Base-by-base conservation (phyloP, 2,329 filamentous ascomycete species). In the Biscogniauxia marginata region DNA sequence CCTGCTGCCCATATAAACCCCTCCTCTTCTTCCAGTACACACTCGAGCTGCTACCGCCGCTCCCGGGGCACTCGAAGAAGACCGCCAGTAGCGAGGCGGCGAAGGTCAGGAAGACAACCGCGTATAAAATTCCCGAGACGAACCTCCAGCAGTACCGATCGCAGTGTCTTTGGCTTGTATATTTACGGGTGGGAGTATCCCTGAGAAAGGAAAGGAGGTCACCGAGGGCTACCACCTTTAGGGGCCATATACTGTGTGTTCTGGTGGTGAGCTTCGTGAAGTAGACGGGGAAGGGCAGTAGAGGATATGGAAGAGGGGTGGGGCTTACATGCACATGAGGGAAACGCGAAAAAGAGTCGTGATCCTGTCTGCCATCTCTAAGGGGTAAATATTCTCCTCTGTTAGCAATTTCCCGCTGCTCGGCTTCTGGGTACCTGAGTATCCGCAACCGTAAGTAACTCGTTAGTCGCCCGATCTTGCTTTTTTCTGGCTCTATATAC, bases 21-120 rank as follows among this genome's bases (percentile, higher is more conserved):
- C 16, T 8, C 13, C 23, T 39, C 13, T 9, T 4, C 7, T n/a
- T 1, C 3, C 3, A 6, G 7, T 7, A 18, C 16, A 5, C 49
- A 4, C 1, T 13, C 1, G 13, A 7, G 7, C 24, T 18, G 19
- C 34, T 52, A 13, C 13, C 45, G 52, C 54, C 60, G 59, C 46
- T 46, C 21, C 2, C 34, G 4, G 45, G 24, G 39, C 63, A 65
- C 48, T 64, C 61, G 13, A 64, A 46, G 43, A 63, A 64, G 9
- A 60, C 44, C 23, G 60, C 22, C 9, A 59, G 11, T 5, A 60
- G 49, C 5, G 61, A 52, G 9, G 51, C 58, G 22, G 52, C 2
- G 43, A 61, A 64, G 4, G 61, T 56, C 11, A 51, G 2, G 18
- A 19, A 55, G 6, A 65, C 13, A 6, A 61, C 25, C 43, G 4